Base-by-base conservation (phyloP, 164 flowering plant species). In the Chimonanthus praecox region DNA sequence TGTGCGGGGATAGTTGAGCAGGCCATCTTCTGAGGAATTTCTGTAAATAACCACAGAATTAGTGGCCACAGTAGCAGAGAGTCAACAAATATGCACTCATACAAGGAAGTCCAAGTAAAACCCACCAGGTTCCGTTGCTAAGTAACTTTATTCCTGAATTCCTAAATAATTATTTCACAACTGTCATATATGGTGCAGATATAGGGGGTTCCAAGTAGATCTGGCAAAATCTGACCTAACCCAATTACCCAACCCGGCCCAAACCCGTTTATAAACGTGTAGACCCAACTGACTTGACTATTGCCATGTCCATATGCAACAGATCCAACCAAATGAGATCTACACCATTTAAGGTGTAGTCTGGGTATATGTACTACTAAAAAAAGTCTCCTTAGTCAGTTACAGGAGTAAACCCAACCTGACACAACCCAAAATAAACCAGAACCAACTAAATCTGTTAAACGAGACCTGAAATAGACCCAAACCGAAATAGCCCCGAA, bases 71-170 rank as follows among this genome's bases (percentile, higher is more conserved):
- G 4, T 43, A 47, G 66, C 63, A 46, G 47, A 54, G 67, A 50
- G 47, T 45, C 5, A 8, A 73, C 7, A 3, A 16, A 4, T 20
- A 73, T 18, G 65, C 47, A 68, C 5, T 15, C 20, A 20, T 0
- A 61, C 21, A n/a, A n/a, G 18, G 45, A 54, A 54, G 16, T 54
- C 5, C n/a, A 33, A 6, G 45, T 49, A 69, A 58, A 47, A 75
- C 85, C 70, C 76, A 88, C 94, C 84, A 71, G 83, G 80, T 70
- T 82, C 85, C 73, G 74, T 82, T 18, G 78, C 70, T 61, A 70
- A 21, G 49, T 70, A 78, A 2, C 76, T 82, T 62, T 77, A 82
- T 69, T 64, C 73, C 49, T 82, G 83, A 66, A 61, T 58, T 72
- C 74, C 87, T 48, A 84, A 71, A 70, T 69, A 77, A 80, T 71